phyloP scores from a whole-genome alignment of 257 asterid genomes.

The Thymus quinquecostatus region DNA sequence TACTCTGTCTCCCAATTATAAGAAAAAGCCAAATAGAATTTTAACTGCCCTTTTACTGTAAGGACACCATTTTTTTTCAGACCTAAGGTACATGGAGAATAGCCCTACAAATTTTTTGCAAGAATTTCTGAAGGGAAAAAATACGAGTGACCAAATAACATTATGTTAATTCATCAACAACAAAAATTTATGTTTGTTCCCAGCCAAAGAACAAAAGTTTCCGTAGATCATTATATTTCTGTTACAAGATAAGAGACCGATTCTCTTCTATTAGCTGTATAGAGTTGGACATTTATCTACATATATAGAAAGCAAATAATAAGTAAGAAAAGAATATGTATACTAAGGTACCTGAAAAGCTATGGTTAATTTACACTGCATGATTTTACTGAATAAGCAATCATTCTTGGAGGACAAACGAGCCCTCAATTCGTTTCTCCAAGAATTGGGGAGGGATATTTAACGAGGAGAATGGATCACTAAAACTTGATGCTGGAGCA shows the following conservation, averaged over 20 bases:
- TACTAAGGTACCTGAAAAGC: constrained; percentile 20
- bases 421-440: constrained; percentile 63
- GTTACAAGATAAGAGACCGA: neutral
- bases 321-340: constrained; percentile 10
- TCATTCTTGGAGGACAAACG: constrained; percentile 76
- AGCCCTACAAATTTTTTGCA: neutral
- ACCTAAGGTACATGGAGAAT: neutral
- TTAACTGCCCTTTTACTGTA: too few species aligned
- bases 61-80: too few species aligned
- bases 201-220: neutral
- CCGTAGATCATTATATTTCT: neutral
- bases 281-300: constrained; percentile 30
- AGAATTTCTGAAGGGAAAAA: neutral
- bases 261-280: constrained; percentile 15
- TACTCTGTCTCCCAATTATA: neutral
- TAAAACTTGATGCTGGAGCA: constrained; percentile 78
- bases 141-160: neutral
- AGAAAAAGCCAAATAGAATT: neutral
- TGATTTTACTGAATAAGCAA: constrained; percentile 20
- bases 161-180: neutral
- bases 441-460: constrained; percentile 55
- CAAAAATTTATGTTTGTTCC: neutral
- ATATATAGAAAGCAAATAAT: constrained; percentile 27
- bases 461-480: constrained; percentile 57
- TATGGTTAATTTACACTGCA: constrained; percentile 40